A percentile compares a stretch with the other conserved stretches of the same genome.
phyloP scores from a whole-genome alignment of 192 early-diverging fungal species.

The Podila horticola region DNA sequence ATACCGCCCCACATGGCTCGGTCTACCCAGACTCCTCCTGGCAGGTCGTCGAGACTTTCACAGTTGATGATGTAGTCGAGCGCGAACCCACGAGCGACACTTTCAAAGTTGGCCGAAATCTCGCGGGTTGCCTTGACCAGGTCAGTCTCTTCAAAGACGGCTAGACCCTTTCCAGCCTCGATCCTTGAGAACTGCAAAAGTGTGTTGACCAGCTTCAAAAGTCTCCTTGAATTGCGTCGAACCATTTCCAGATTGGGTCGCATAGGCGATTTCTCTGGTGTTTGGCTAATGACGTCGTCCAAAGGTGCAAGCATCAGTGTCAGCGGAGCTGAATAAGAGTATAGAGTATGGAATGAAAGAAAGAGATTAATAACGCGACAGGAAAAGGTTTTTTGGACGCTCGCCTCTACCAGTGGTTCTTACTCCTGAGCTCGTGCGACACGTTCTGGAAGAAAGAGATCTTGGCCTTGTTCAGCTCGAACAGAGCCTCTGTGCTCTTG shows the following conservation, averaged over 20 bases:
- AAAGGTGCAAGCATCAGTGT: slow-evolving; percentile 64
- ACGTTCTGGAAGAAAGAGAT: slow-evolving; percentile 57
- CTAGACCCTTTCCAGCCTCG: slow-evolving; percentile 64
- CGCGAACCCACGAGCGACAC: slow-evolving; percentile 56
- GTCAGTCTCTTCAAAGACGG: slow-evolving; percentile 59
- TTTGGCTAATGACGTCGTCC: slow-evolving; percentile 54
- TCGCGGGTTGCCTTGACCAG: slow-evolving; percentile 58
- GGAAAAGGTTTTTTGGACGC: neutral
- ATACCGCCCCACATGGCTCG: slow-evolving; percentile 72
- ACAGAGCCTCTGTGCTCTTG: slow-evolving; percentile 36
- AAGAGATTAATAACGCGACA: neutral
- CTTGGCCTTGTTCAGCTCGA: slow-evolving; percentile 51
- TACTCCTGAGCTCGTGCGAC: slow-evolving; percentile 59
- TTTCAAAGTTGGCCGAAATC: slow-evolving; percentile 64
- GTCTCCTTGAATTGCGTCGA: slow-evolving; percentile 58
- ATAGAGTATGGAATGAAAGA: neutral
- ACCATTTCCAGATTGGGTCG: slow-evolving; percentile 49
- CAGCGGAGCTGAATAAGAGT: slow-evolving; percentile 51
- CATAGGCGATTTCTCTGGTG: slow-evolving; percentile 29
- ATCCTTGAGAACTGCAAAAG: slow-evolving; percentile 65
- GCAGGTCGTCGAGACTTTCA: slow-evolving; percentile 20
- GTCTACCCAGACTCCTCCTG: slow-evolving; percentile 58
- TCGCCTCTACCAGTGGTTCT: neutral
- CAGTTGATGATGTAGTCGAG: slow-evolving; percentile 56
- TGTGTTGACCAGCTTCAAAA: slow-evolving; percentile 66